Percentiles rank a stretch among this genome's conserved stretches.
phyloP scores from a whole-genome alignment of 2,329 filamentous ascomycete genomes.

The Hypoxylon sp. region DNA sequence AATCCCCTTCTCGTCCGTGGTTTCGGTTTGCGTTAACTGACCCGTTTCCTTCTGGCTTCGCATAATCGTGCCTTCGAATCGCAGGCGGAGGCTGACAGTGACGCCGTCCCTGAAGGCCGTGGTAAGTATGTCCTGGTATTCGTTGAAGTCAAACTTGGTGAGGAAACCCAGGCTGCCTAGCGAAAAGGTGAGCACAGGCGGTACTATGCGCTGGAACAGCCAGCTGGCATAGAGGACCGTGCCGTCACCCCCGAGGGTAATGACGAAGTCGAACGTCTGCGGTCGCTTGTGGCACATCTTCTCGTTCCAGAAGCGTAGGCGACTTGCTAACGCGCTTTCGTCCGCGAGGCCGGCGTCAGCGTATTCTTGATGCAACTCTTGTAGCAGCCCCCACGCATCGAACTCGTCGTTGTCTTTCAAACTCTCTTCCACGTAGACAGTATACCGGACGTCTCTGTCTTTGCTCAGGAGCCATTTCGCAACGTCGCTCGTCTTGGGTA shows the following conservation, averaged over 20 bases:
- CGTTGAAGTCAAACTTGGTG: conserved; percentile 92
- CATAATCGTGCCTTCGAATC: conserved; percentile 96
- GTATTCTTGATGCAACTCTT: conserved; percentile 62
- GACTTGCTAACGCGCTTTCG: conserved; percentile 50
- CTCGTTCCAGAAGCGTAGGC: conserved; percentile 84
- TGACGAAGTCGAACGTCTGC: conserved; percentile 90
- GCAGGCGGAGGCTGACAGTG: conserved; percentile 83
- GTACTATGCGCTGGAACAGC: conserved; percentile 95
- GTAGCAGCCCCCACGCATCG: conserved; percentile 72
- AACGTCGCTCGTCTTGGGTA: conserved; percentile 78
- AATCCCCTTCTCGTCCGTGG: conserved; percentile 47
- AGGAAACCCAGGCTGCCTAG: conserved; percentile 92
- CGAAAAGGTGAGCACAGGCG: conserved; percentile 89
- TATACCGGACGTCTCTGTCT: conserved; percentile 72
- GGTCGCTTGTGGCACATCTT: conserved; percentile 79
- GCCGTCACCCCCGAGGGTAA: conserved; percentile 94
- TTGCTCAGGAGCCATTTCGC: conserved; percentile 81
- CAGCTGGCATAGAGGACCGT: conserved; percentile 96
- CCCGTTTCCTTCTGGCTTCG: conserved; percentile 66
- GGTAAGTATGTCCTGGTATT: conserved; percentile 73
- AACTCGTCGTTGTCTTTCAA: conserved; percentile 77
- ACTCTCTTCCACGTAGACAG: conserved; percentile 83
- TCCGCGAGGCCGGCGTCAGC: conserved; percentile 47
- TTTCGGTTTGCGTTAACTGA: conserved; percentile 33
- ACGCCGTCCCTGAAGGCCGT: conserved; percentile 83